Conservation (phyloP, 148 eudicot species). For the Salicornia ramosissima region DNA sequence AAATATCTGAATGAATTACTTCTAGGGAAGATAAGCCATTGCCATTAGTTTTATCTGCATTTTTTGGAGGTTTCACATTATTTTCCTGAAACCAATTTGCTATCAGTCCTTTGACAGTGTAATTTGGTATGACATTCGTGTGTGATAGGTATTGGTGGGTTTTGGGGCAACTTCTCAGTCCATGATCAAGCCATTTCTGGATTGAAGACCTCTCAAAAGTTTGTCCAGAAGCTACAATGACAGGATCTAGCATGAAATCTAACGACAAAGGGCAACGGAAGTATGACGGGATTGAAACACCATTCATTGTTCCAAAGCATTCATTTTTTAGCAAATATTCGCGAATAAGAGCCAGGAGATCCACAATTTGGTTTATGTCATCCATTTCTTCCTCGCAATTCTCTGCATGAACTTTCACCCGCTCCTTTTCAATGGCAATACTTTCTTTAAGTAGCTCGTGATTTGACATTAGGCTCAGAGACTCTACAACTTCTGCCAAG, state of each 20-base stretch:
- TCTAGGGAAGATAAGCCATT: constrained; percentile 35
- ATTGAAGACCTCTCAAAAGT: constrained; percentile 80
- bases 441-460: constrained; percentile 68
- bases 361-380: constrained; percentile 38
- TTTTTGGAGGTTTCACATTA: constrained; percentile 32
- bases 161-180: constrained; percentile 64
- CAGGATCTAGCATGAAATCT: constrained; percentile 81
- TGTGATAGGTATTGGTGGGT: constrained; percentile 66
- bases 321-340: constrained; percentile 46
- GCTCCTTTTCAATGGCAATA: constrained; percentile 75
- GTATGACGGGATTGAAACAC: constrained; percentile 56
- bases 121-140: constrained; percentile 63
- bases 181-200: constrained; percentile 75
- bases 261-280: constrained; percentile 86
- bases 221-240: constrained; percentile 87
- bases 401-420: constrained; percentile 39
- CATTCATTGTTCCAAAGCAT: constrained; percentile 41
- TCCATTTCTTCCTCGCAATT: constrained; percentile 34
- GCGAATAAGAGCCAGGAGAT: constrained; percentile 54
- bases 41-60: constrained; percentile 16
- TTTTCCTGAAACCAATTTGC: constrained; percentile 80
- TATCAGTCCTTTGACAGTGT: constrained; percentile 84
- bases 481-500: constrained; percentile 45
- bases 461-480: constrained; percentile 47
- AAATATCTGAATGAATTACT: constrained; percentile 41